Evolutionary conservation across 192 early-diverging fungal species (phyloP).

Genomic region (Rhizophagus sp.): DNA sequence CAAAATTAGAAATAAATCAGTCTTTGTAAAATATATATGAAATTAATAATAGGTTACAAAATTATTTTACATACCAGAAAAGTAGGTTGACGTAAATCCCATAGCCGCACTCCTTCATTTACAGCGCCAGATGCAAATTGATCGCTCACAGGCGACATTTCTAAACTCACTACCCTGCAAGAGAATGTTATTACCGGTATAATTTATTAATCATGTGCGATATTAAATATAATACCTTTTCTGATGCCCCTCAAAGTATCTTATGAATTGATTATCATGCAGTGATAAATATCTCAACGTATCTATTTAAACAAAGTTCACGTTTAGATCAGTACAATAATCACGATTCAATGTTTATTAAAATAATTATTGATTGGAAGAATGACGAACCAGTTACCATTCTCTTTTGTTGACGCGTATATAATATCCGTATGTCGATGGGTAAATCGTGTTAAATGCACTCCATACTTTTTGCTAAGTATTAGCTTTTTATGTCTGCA

Average conservation of each 20-base stretch:
- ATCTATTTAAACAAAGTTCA: conserved; percentile 50
- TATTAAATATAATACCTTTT: conserved; percentile 47
- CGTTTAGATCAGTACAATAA: background rate
- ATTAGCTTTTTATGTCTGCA: conserved; percentile 66
- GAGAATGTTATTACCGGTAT: background rate
- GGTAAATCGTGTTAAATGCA: conserved; percentile 85
- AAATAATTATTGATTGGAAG: background rate
- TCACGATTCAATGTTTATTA: background rate
- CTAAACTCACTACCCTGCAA: conserved; percentile 70
- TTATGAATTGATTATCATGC: conserved; percentile 93
- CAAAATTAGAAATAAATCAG: background rate
- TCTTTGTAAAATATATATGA: background rate
- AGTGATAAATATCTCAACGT: conserved; percentile 89
- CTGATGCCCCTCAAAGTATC: conserved; percentile 90
- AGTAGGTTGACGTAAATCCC: conserved; percentile 74
- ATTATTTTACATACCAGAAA: conserved; percentile 50
- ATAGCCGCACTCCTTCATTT: conserved; percentile 79
- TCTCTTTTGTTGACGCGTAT: conserved; percentile 93
- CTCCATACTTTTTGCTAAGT: conserved; percentile 96
- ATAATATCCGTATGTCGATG: conserved; percentile 77
- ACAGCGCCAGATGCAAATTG: conserved; percentile 76
- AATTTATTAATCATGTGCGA: background rate
- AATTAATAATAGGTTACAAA: background rate
- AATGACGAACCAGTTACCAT: conserved; percentile 52
- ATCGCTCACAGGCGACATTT: conserved; percentile 84